Evolutionary conservation across 2,329 filamentous ascomycete species (phyloP).

Genomic region (Lachnellula occidentalis): DNA sequence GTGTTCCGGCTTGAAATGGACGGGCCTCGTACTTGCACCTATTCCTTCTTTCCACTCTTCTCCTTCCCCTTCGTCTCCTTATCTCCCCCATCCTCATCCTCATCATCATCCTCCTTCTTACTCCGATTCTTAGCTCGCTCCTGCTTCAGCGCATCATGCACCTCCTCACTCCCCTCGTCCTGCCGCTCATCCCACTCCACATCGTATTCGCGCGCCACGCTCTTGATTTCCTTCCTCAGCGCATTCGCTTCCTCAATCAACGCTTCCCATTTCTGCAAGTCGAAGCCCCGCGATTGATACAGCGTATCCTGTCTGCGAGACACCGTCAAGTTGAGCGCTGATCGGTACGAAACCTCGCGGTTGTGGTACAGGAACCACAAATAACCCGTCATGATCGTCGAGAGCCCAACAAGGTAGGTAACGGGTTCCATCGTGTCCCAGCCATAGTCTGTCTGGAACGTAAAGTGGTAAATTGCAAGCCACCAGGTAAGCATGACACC

Average conservation of each 20-base stretch:
- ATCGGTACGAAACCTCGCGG: slow-evolving; percentile 79
- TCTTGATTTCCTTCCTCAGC: slow-evolving; percentile 71
- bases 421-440: slow-evolving; percentile 92
- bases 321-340: slow-evolving; percentile 82
- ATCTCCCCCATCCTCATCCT: slow-evolving; percentile 27
- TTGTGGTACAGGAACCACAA: slow-evolving; percentile 94
- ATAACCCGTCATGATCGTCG: slow-evolving; percentile 83
- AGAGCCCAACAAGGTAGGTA: slow-evolving; percentile 82
- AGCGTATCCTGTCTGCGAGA: slow-evolving; percentile 69
- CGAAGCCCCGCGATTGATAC: slow-evolving; percentile 71
- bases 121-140: slow-evolving; percentile 38
- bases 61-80: slow-evolving; percentile 13
- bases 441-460: slow-evolving; percentile 68
- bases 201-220: slow-evolving; percentile 79
- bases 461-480: slow-evolving; percentile 65
- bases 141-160: slow-evolving; percentile 51
- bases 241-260: slow-evolving; percentile 75
- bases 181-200: slow-evolving; percentile 79
- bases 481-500: slow-evolving; percentile 66
- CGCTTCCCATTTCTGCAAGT: slow-evolving; percentile 70
- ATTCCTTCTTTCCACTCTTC: background rate
- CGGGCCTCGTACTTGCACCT: no score
- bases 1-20: no score
- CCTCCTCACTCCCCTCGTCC: slow-evolving; percentile 66
- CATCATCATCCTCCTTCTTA: slow-evolving; percentile 34